phyloP scores from a whole-genome alignment of 2,329 filamentous ascomycete species.

The Lachnum nothofagi region DNA sequence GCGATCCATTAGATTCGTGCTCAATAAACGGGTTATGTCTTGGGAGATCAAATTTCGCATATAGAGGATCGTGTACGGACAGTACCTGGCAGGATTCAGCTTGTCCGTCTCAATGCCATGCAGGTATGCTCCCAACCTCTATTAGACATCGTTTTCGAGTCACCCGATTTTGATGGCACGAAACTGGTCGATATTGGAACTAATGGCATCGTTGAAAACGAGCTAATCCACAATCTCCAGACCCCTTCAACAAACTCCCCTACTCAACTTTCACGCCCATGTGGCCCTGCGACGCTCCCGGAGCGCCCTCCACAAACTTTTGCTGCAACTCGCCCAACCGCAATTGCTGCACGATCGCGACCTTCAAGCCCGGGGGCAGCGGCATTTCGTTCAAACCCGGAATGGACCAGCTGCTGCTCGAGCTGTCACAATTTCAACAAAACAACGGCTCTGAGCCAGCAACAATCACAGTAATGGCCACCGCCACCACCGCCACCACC shows the following conservation, averaged over 20 bases:
- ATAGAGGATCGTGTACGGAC: conserved; percentile 17
- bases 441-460: neutral
- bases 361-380: conserved; percentile 8
- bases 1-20: conserved; percentile 15
- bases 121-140: no score
- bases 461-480: conserved; percentile 5
- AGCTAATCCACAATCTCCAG: no score
- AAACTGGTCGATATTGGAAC: no score
- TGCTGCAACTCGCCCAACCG: conserved; percentile 8
- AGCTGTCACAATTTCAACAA: neutral
- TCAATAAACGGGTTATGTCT: conserved; percentile 13
- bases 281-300: conserved; percentile 6
- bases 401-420: conserved; percentile 10
- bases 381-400: conserved; percentile 9
- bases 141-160: no score
- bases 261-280: conserved; percentile 11
- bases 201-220: no score
- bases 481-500: conserved; percentile 4
- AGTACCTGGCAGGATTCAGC: conserved; percentile 10
- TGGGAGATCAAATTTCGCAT: conserved; percentile 11
- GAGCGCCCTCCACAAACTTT: neutral
- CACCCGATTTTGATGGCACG: no score
- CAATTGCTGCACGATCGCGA: conserved; percentile 13
- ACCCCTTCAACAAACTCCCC: conserved; percentile 6
- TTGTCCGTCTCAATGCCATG: conserved; percentile 6